These are phyloP conservation scores for Thozetella sp. DNA, from an alignment of 495 filamentous ascomycete species.

Conservation along the genomic window DNA sequence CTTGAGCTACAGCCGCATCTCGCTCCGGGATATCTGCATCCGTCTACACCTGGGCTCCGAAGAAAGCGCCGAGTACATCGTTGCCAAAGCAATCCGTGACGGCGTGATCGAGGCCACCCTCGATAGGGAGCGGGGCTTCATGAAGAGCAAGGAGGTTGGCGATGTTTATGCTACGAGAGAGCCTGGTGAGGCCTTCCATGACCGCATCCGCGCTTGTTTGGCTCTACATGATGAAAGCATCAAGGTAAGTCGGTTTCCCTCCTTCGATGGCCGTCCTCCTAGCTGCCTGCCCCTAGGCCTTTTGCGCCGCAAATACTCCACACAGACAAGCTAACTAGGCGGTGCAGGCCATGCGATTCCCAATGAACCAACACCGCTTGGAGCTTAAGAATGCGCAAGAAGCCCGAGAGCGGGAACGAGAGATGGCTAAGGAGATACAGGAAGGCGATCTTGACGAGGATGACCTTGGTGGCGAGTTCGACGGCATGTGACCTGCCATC, in stretches of 20 bases:
- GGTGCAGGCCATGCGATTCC: constrained; percentile 90
- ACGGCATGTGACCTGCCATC: constrained; percentile 74
- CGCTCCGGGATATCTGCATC: constrained; percentile 96
- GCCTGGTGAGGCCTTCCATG: constrained; percentile 95
- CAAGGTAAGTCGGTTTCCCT: constrained; percentile 67
- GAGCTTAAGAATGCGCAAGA: constrained; percentile 98
- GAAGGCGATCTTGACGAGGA: constrained; percentile 97
- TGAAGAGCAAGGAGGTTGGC: constrained; percentile 96
- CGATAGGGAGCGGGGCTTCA: constrained; percentile 92
- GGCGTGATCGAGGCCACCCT: constrained; percentile 96
- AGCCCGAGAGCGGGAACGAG: constrained; percentile 90
- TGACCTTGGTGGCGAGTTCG: constrained; percentile 95
- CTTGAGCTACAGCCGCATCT: constrained; percentile 94
- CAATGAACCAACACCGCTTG: constrained; percentile 98
- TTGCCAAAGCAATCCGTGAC: constrained; percentile 96
- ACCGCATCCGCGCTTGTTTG: constrained; percentile 89
- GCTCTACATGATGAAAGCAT: constrained; percentile 95
- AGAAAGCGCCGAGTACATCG: constrained; percentile 97
- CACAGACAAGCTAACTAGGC: constrained; percentile 10
- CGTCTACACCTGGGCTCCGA: constrained; percentile 89
- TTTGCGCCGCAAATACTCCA: too few species aligned
- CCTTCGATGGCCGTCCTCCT: constrained; percentile 1
- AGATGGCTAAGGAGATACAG: constrained; percentile 98
- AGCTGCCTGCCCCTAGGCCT: too few species aligned
- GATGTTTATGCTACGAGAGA: constrained; percentile 96